These are phyloP conservation scores for Trichosanthes truncata DNA, from an alignment of 306 rosid genomes.

Conservation along the genomic window DNA sequence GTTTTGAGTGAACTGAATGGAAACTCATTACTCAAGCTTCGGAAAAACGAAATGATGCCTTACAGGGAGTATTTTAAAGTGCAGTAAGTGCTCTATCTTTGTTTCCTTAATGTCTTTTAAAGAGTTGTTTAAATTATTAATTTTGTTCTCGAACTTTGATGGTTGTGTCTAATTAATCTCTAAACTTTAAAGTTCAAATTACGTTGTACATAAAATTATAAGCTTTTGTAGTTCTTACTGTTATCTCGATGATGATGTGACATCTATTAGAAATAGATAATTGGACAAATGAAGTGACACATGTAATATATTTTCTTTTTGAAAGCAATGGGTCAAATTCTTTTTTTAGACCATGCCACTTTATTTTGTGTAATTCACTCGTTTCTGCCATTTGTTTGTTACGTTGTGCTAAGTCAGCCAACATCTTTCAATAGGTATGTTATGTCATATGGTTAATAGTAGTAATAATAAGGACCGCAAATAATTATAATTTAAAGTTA, in stretches of 20 bases:
- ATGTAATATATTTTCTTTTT: background rate
- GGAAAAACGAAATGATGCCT: constrained; percentile 27
- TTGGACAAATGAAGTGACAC: background rate
- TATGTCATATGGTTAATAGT: background rate
- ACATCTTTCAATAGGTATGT: background rate
- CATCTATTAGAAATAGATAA: background rate
- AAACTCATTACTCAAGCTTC: constrained; percentile 34
- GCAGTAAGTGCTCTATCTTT: constrained; percentile 28
- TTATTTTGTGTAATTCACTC: background rate
- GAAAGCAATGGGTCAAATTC: background rate
- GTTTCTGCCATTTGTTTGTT: background rate
- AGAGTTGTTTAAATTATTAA: background rate
- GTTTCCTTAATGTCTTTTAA: background rate
- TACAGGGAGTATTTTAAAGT: constrained; percentile 45
- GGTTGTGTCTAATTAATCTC: too few species aligned
- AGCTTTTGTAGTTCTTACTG: background rate
- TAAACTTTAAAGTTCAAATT: background rate
- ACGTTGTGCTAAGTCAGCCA: background rate
- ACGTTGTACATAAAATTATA: background rate
- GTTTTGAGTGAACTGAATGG: constrained; percentile 33
- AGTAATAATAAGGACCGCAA: background rate
- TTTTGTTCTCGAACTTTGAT: background rate
- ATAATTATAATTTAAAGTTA: background rate
- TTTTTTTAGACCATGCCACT: background rate
- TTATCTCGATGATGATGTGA: background rate